These are phyloP conservation scores for Cucurbitaria berberidis DNA, from an alignment of 2,329 filamentous ascomycete genomes.

Conservation along the genomic window DNA sequence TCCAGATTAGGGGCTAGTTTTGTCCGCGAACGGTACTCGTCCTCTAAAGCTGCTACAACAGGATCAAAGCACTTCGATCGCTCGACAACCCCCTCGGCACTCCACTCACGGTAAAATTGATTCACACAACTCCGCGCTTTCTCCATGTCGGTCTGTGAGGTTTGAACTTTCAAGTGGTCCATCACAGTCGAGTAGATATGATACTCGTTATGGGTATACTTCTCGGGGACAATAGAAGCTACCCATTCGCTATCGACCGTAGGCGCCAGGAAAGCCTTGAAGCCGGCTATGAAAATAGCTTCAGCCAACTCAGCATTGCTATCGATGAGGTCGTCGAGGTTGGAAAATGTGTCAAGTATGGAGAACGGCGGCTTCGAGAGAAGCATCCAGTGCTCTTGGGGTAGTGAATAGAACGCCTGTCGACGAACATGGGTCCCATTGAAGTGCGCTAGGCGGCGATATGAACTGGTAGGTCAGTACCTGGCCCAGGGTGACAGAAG, in stretches of 20 bases:
- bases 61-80: constrained; percentile 78
- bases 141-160: constrained; percentile 77
- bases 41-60: constrained; percentile 69
- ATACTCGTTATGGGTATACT: constrained; percentile 36
- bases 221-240: constrained; percentile 38
- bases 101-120: constrained; percentile 97
- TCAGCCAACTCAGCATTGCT: constrained; percentile 83
- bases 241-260: constrained; percentile 43
- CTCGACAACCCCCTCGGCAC: constrained; percentile 74
- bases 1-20: constrained; percentile 22
- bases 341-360: constrained; percentile 77
- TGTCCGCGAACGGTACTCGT: constrained; percentile 48
- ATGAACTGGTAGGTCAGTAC: constrained; percentile 65
- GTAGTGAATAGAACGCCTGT: constrained; percentile 91
- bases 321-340: constrained; percentile 87
- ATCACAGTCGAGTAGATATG: constrained; percentile 55
- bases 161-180: constrained; percentile 71
- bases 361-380: constrained; percentile 82
- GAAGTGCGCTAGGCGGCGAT: constrained; percentile 82
- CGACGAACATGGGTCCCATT: constrained; percentile 90
- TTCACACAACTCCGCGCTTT: constrained; percentile 92
- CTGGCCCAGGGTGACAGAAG: neutral
- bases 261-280: constrained; percentile 43
- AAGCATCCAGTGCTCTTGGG: constrained; percentile 81
- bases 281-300: constrained; percentile 67